Base-by-base conservation (phyloP, 176 grass and related monocot genomes). In the Thalia dealbata region DNA sequence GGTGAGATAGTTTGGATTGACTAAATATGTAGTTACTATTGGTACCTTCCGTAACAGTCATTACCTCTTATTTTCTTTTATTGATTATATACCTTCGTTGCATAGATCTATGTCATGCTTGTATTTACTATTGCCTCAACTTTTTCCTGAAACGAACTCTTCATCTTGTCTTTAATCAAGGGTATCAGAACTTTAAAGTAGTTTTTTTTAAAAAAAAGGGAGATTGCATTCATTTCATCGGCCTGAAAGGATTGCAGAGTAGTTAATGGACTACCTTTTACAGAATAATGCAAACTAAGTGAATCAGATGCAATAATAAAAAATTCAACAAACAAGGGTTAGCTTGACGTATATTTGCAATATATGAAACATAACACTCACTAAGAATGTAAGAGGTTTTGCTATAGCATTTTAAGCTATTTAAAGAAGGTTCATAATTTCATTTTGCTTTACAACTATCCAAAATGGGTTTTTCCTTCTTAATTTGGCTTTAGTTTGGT, bases 1-100 rank as follows among this genome's bases (percentile, higher is more conserved):
- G 84, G 93, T 96, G 66, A 88, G 76, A 85, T 85, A 30, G 73
- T 91, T 38, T 28, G 45, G 16, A 1, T 13, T 26, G n/a, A 8
- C 54, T 58, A 16, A 14, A 48, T 7, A 48, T 25, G 22, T 22
- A 50, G 22, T 70, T 71, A 16, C 21, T 27, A 10, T 22, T 19
- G 4, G 14, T 42, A 18, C 5, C 16, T 66, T 29, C 4, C 44
- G 23, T 26, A 11, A 0, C 22, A 52, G 14, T 28, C 46, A 23
- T 29, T 9, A 71, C 44, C 24, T 50, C 13, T 52, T 27, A 71
- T 58, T 58, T 16, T 58, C 19, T 7, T 58, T 58, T 23, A n/a
- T 58, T 58, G 7, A n/a, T n/a, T n/a, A n/a, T 22, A 58, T n/a
- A n/a, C 21, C 18, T 58, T 58, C 19, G 54, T 58, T 16, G 16